Conservation (phyloP, 371 early-diverging fungal genomes). For the Paraphysoderma sedebokerense region DNA sequence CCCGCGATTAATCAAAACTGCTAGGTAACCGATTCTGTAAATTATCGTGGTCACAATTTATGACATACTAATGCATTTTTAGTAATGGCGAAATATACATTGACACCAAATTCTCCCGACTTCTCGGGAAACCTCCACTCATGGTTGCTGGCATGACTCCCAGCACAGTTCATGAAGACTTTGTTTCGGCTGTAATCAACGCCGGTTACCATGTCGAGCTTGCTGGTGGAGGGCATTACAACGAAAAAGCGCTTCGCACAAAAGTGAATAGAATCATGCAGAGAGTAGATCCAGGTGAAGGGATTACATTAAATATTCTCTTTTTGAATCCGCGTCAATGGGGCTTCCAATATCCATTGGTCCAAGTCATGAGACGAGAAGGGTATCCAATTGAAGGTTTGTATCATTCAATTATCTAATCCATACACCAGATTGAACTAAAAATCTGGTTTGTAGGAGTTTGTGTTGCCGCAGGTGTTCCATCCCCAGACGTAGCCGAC, state of each 20-base stretch:
- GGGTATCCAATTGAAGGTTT: conserved; percentile 71
- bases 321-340: conserved; percentile 88
- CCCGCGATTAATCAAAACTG: conserved; percentile 27
- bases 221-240: conserved; percentile 91
- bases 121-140: conserved; percentile 73
- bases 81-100: conserved; percentile 62
- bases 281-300: conserved; percentile 62
- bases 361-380: conserved; percentile 71
- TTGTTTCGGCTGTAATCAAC: conserved; percentile 74
- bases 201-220: conserved; percentile 89
- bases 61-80: conserved; percentile 17
- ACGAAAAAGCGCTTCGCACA: conserved; percentile 55
- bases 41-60: too few species aligned
- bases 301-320: conserved; percentile 75
- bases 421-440: too few species aligned
- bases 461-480: conserved; percentile 85
- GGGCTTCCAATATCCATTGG: conserved; percentile 88
- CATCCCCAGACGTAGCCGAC: conserved; percentile 75
- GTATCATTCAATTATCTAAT: too few species aligned
- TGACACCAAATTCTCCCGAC: conserved; percentile 73
- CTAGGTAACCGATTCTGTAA: conserved; percentile 16
- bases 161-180: conserved; percentile 52
- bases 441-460: conserved; percentile 70
- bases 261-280: conserved; percentile 66
- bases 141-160: conserved; percentile 90